Percentiles rank a stretch among this genome's conserved stretches.
Conservation (phyloP, 495 filamentous ascomycete genomes). For the Neurospora hispaniola region DNA sequence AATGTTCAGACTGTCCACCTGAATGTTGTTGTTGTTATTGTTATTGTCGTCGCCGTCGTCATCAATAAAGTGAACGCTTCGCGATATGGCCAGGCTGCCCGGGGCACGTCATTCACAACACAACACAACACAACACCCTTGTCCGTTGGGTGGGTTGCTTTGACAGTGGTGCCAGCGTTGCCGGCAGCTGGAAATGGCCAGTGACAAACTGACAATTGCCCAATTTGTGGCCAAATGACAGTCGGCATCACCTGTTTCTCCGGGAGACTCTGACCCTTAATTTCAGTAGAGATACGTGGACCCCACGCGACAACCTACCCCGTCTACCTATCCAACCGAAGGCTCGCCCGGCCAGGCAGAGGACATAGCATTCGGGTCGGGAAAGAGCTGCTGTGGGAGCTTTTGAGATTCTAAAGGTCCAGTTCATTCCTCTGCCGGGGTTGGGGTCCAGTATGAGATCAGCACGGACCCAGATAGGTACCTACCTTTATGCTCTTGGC, state of each 20-base stretch:
- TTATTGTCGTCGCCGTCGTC: neutral
- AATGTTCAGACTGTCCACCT: neutral
- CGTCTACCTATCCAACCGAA: too few species aligned
- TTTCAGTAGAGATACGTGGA: neutral
- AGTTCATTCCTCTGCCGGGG: neutral
- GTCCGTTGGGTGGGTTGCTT: neutral
- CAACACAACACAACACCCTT: neutral
- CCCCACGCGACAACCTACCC: neutral
- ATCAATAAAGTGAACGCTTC: neutral
- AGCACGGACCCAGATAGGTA: neutral
- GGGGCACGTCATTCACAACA: slow-evolving; percentile 9
- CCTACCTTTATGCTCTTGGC: neutral
- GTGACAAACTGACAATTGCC: neutral
- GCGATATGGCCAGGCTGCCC: neutral
- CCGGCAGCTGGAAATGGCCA: neutral
- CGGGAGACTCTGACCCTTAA: neutral
- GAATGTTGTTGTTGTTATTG: neutral
- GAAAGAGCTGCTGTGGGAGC: neutral
- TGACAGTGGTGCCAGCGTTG: neutral
- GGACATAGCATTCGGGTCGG: neutral
- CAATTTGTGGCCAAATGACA: neutral
- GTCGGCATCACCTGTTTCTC: neutral
- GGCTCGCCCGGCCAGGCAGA: neutral
- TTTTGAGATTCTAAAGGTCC: neutral
- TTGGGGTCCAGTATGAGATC: neutral